Conservation (phyloP, 768 basidiomycete species). For the Pleurotus sapidus region DNA sequence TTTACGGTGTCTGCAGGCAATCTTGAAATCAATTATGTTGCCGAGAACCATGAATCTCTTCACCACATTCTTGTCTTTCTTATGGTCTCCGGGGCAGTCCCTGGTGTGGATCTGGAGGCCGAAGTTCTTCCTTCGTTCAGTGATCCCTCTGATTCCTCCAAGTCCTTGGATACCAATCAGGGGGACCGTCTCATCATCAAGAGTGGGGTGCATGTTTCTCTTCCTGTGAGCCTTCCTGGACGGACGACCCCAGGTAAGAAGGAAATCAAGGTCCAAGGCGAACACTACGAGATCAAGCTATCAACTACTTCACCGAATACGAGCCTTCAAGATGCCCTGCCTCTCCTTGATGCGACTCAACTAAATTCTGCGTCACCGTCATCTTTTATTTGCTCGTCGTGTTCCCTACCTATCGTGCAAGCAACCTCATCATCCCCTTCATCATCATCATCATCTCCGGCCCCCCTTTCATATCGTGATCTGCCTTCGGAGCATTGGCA, state of each 20-base stretch:
- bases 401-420: slow-evolving; percentile 73
- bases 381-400: slow-evolving; percentile 75
- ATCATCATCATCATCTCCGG: slow-evolving; percentile 14
- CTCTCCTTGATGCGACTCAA: slow-evolving; percentile 70
- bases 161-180: slow-evolving; percentile 18
- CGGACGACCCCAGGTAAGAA: slow-evolving; percentile 59
- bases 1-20: slow-evolving; percentile 17
- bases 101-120: slow-evolving; percentile 56
- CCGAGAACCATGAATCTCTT: slow-evolving; percentile 86
- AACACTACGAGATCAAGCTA: slow-evolving; percentile 75
- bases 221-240: slow-evolving; percentile 55
- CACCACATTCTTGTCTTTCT: slow-evolving; percentile 78
- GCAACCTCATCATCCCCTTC: slow-evolving; percentile 5
- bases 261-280: slow-evolving; percentile 49
- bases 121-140: slow-evolving; percentile 56
- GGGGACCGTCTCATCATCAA: slow-evolving; percentile 63
- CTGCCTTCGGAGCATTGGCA: slow-evolving; percentile 97
- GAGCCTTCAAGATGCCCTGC: slow-evolving; percentile 27
- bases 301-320: slow-evolving; percentile 27
- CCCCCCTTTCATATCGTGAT: slow-evolving; percentile 63
- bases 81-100: slow-evolving; percentile 45
- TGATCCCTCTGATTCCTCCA: slow-evolving; percentile 23
- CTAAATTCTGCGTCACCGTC: slow-evolving; percentile 53
- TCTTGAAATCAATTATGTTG: slow-evolving; percentile 49
- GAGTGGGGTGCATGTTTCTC: slow-evolving; percentile 54